A percentile compares a stretch with the other conserved stretches of the same genome.
Evolutionary conservation across 1,284 basidiomycete species (phyloP).

Genomic region (Peniophora sp.): DNA sequence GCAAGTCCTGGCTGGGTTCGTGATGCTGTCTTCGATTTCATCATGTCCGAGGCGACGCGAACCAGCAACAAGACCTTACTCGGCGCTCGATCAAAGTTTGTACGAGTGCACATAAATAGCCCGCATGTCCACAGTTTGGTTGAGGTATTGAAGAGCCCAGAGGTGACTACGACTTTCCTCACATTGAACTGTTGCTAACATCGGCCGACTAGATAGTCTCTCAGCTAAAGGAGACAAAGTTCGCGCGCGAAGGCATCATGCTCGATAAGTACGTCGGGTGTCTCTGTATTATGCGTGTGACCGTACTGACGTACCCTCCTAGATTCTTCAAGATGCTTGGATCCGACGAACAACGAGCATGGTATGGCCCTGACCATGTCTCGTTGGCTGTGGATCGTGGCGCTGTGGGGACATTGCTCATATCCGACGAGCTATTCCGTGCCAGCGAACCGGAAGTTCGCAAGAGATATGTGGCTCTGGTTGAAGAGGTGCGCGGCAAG

Average conservation of each 20-base stretch:
- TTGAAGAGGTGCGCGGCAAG: constrained; percentile 83
- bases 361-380: constrained; percentile 98
- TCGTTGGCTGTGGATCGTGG: constrained; percentile 86
- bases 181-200: constrained; percentile 1
- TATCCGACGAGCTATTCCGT: constrained; percentile 92
- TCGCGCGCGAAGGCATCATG: constrained; percentile 88
- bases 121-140: constrained; percentile 94
- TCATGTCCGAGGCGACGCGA: constrained; percentile 75
- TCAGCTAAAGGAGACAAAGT: constrained; percentile 94
- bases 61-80: constrained; percentile 82
- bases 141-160: constrained; percentile 91
- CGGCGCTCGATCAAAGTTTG: constrained; percentile 72
- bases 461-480: constrained; percentile 82
- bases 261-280: constrained; percentile 63
- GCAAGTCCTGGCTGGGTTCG: constrained; percentile 96
- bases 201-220: constrained; percentile 41
- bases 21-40: constrained; percentile 83
- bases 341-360: constrained; percentile 90
- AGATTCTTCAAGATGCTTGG: constrained; percentile 98
- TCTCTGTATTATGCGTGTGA: neutral
- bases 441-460: constrained; percentile 70
- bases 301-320: neutral
- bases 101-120: constrained; percentile 89
- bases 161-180: constrained; percentile 41
- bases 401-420: constrained; percentile 90